Percentiles rank a stretch among this genome's conserved stretches.
Conservation (phyloP, 306 rosid species). For the Prosopis cineraria region DNA sequence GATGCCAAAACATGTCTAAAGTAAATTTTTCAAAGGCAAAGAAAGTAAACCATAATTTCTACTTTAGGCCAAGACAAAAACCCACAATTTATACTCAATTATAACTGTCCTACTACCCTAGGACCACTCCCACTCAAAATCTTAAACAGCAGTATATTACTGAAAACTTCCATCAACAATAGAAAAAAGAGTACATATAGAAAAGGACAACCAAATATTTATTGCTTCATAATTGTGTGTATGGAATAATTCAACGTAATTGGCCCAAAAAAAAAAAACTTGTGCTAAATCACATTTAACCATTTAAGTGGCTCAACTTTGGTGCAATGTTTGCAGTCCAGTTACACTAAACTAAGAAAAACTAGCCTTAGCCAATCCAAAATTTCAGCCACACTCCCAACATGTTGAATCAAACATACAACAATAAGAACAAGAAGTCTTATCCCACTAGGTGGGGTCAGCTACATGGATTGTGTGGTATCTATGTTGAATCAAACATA, state of each 20-base stretch:
- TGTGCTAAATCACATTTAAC: background rate
- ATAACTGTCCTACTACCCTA: background rate
- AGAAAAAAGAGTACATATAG: background rate
- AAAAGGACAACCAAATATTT: background rate
- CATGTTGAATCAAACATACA: background rate
- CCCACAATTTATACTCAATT: background rate
- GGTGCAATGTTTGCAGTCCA: background rate
- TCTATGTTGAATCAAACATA: background rate
- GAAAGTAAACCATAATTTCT: background rate
- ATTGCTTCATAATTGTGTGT: background rate
- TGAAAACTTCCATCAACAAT: background rate
- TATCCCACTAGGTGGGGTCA: too few relatives aligned
- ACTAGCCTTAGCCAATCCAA: background rate
- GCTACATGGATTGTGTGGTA: too few relatives aligned
- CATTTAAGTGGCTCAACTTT: background rate
- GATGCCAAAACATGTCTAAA: background rate
- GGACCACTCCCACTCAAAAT: background rate
- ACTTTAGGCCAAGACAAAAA: background rate
- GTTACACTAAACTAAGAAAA: background rate
- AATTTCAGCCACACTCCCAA: background rate
- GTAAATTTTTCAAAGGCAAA: background rate
- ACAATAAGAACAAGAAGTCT: too few relatives aligned
- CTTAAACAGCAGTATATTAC: background rate
- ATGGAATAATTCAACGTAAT: background rate
- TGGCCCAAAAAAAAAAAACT: background rate